These are phyloP conservation scores for Sicyos edulis DNA, from an alignment of 306 rosid genomes.

Conservation along the genomic window DNA sequence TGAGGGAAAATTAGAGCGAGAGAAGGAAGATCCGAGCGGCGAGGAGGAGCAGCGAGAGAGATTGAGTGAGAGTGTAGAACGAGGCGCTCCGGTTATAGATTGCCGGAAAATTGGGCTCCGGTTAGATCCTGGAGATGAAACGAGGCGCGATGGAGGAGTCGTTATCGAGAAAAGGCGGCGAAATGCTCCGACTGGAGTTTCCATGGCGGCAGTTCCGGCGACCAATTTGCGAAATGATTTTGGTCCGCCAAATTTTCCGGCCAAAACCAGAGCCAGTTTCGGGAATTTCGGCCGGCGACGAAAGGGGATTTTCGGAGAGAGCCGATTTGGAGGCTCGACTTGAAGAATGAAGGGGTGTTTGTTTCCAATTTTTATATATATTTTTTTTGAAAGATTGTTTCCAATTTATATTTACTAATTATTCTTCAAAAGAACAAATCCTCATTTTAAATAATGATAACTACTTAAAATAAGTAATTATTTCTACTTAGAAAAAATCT, in stretches of 20 bases:
- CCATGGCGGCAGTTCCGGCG: slow-evolving; percentile 38
- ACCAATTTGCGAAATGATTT: background rate
- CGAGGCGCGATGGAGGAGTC: slow-evolving; percentile 10
- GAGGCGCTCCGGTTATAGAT: background rate
- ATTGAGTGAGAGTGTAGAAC: slow-evolving; percentile 8
- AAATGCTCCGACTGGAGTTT: slow-evolving; percentile 38
- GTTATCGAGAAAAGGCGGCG: slow-evolving; percentile 34
- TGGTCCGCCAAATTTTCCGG: background rate
- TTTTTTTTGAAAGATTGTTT: no score
- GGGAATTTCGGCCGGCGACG: background rate
- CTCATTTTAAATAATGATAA: no score
- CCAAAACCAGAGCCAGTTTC: background rate
- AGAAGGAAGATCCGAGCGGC: slow-evolving; percentile 18
- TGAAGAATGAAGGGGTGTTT: no score
- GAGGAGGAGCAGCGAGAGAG: slow-evolving; percentile 31
- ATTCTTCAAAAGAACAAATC: no score
- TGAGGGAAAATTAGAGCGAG: slow-evolving; percentile 28
- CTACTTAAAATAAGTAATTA: no score
- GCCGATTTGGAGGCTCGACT: background rate
- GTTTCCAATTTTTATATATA: no score
- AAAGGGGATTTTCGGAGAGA: background rate
- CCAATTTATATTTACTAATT: no score
- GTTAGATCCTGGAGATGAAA: slow-evolving; percentile 4
- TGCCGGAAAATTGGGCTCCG: slow-evolving; percentile 15
- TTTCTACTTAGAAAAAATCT: no score